phyloP scores from a whole-genome alignment of 2,329 filamentous ascomycete species.

The Aspergillus fijiensis region DNA sequence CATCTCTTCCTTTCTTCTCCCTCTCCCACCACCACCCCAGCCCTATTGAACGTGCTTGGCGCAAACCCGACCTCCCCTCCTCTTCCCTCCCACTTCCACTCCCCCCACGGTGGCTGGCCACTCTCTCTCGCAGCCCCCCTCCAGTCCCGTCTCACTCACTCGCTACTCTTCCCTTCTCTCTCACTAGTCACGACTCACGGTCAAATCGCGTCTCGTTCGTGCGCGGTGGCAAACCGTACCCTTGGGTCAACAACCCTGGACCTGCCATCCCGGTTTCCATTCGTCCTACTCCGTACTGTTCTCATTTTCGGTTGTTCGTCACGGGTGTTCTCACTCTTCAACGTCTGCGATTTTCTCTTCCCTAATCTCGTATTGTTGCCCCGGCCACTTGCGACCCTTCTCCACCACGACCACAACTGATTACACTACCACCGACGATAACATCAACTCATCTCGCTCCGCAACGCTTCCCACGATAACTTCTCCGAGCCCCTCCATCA shows the following conservation, averaged over 20 bases:
- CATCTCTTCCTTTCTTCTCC: conserved; percentile 1
- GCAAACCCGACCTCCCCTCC: background rate
- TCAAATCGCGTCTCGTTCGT: conserved; percentile 20
- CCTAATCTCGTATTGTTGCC: background rate
- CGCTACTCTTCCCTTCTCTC: background rate
- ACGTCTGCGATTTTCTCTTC: conserved; percentile 4
- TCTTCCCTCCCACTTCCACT: conserved; percentile 5
- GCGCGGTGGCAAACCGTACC: conserved; percentile 33
- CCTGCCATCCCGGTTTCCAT: conserved; percentile 19
- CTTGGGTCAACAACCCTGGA: conserved; percentile 27
- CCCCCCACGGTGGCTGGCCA: conserved; percentile 18
- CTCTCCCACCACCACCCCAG: conserved; percentile 6
- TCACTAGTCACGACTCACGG: background rate
- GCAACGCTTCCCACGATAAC: background rate
- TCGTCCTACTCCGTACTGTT: background rate
- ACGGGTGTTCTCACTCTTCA: conserved; percentile 1
- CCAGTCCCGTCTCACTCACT: conserved; percentile 4
- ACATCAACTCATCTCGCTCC: background rate
- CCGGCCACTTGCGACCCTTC: conserved; percentile 2
- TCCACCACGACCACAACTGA: background rate
- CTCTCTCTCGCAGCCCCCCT: conserved; percentile 17
- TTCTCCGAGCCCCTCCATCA: background rate
- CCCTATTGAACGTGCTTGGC: conserved; percentile 3
- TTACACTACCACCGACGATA: background rate
- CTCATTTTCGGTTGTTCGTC: conserved; percentile 4